phyloP scores from a whole-genome alignment of 2,329 filamentous ascomycete genomes.

The Aspergillus clavatus region DNA sequence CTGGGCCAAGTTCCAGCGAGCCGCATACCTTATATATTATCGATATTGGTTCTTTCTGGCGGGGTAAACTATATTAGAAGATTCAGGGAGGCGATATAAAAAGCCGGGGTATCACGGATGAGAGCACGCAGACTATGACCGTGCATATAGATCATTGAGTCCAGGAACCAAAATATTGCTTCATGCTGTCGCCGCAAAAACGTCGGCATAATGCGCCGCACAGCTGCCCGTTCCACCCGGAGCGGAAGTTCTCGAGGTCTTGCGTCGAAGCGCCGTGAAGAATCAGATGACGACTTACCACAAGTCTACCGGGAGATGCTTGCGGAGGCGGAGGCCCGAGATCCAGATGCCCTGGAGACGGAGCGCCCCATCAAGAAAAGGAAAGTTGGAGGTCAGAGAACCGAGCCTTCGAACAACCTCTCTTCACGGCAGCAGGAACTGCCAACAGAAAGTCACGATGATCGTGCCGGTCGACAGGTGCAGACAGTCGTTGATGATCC shows the following conservation, averaged over 20 bases:
- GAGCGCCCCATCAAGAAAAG: conserved; percentile 36
- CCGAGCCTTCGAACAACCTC: conserved; percentile 4
- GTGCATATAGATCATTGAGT: neutral
- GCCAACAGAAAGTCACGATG: conserved; percentile 6
- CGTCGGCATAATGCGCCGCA: conserved; percentile 19
- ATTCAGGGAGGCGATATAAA: neutral
- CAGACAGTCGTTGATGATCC: conserved; percentile 35
- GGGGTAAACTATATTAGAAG: too few relatives aligned
- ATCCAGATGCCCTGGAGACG: conserved; percentile 19
- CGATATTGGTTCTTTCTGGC: neutral
- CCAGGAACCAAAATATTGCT: neutral
- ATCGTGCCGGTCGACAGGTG: conserved; percentile 12
- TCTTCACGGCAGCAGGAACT: conserved; percentile 10
- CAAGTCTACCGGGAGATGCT: conserved; percentile 42
- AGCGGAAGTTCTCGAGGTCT: conserved; percentile 9
- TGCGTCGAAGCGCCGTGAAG: conserved; percentile 7
- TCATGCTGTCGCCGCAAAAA: conserved; percentile 9
- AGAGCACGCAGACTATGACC: neutral
- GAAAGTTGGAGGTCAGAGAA: conserved; percentile 28
- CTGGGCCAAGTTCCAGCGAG: neutral
- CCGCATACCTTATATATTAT: neutral
- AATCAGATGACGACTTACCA: conserved; percentile 27
- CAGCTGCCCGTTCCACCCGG: conserved; percentile 14
- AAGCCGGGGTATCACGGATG: neutral
- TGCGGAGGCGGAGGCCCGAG: conserved; percentile 35